A percentile compares a stretch with the other conserved stretches of the same genome.
Evolutionary conservation across 1,284 basidiomycete species (phyloP).

Genomic region (Puccinia horiana): DNA sequence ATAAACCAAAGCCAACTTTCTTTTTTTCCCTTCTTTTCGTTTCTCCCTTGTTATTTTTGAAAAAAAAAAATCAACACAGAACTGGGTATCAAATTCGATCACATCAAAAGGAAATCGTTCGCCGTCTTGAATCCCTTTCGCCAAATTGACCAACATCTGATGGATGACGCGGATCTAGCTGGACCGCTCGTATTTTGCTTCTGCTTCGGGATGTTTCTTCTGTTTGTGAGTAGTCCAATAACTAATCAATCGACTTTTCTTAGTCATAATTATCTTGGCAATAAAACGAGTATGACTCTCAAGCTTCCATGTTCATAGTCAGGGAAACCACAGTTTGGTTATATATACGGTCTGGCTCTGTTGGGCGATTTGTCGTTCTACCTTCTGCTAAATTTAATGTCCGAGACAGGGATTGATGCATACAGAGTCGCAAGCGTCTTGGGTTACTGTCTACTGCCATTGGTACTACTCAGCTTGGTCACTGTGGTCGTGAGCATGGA

Average conservation of each 20-base stretch:
- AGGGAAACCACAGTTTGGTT: constrained; percentile 97
- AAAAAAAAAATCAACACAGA: constrained; percentile 63
- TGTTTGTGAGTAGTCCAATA: constrained; percentile 71
- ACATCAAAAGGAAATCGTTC: constrained; percentile 89
- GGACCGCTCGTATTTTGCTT: constrained; percentile 93
- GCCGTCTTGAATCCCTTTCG: constrained; percentile 92
- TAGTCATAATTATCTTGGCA: constrained; percentile 12
- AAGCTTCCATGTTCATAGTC: constrained; percentile 65
- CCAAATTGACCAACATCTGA: constrained; percentile 85
- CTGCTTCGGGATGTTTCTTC: constrained; percentile 85
- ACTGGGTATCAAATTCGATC: constrained; percentile 94
- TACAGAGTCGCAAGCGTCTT: constrained; percentile 94
- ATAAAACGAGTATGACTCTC: background rate
- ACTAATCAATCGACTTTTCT: background rate
- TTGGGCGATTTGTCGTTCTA: constrained; percentile 94
- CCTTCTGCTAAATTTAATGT: constrained; percentile 95
- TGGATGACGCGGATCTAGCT: constrained; percentile 98
- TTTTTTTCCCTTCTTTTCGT: background rate
- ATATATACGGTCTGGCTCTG: constrained; percentile 96
- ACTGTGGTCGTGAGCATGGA: constrained; percentile 85
- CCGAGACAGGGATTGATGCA: constrained; percentile 89
- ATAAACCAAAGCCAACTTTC: background rate
- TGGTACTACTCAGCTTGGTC: constrained; percentile 90
- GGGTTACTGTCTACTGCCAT: constrained; percentile 93
- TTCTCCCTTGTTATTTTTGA: background rate